Evolutionary conservation across 495 filamentous ascomycete genomes (phyloP).

Genomic region (Talaromyces wortmannii): DNA sequence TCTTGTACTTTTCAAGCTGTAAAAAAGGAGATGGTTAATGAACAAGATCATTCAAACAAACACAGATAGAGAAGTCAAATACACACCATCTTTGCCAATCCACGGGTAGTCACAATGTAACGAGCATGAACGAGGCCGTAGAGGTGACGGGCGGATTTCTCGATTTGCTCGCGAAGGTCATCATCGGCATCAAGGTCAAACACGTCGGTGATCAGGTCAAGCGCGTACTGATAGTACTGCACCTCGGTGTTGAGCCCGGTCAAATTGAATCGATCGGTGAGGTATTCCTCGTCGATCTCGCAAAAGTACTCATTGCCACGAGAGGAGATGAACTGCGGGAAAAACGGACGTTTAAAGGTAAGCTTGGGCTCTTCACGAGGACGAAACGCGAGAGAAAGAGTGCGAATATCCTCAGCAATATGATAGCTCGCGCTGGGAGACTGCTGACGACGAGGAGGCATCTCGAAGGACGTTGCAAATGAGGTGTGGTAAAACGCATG

Average conservation of each 20-base stretch:
- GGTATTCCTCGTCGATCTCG: constrained; percentile 98
- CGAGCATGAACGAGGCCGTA: constrained; percentile 95
- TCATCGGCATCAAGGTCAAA: constrained; percentile 99
- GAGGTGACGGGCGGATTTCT: constrained; percentile 92
- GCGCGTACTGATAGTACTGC: constrained; percentile 96
- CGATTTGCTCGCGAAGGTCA: constrained; percentile 94
- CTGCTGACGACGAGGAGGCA: not conserved
- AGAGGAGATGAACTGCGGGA: constrained; percentile 83
- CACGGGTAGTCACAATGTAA: constrained; percentile 94
- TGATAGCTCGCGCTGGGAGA: not conserved
- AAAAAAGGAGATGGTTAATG: not conserved
- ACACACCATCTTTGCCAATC: constrained; percentile 90
- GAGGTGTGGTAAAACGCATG: too few relatives aligned
- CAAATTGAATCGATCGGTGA: constrained; percentile 97
- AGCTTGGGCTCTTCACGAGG: not conserved
- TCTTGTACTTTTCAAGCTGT: constrained; percentile 97
- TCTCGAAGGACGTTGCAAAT: not conserved
- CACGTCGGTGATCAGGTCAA: constrained; percentile 99
- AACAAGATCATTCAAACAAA: not conserved
- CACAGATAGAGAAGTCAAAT: not conserved
- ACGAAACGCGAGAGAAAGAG: constrained; percentile 5
- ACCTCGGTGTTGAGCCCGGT: constrained; percentile 97
- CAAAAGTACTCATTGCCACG: constrained; percentile 99
- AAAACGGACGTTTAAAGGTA: constrained; percentile 2
- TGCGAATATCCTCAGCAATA: not conserved